A percentile compares a stretch with the other conserved stretches of the same genome.
phyloP scores from a whole-genome alignment of 768 basidiomycete species.

The Amanita exitialis region DNA sequence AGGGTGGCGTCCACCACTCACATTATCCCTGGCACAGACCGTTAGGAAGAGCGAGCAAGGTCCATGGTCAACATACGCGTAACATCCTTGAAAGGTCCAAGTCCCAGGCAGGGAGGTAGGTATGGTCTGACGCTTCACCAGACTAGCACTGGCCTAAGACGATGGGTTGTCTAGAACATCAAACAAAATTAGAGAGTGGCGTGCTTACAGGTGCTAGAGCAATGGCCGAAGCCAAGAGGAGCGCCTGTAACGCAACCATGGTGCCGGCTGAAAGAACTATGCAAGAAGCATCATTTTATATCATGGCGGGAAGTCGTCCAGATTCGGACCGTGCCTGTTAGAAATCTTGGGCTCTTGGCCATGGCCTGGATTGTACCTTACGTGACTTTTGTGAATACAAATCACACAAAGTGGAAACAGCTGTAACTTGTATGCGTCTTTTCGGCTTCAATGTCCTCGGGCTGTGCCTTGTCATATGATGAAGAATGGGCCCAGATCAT shows the following conservation, averaged over 20 bases:
- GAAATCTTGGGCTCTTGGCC: too few relatives aligned
- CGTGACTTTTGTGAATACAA: neutral
- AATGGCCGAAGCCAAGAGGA: slow-evolving; percentile 23
- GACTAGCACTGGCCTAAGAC: slow-evolving; percentile 19
- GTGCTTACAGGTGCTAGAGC: slow-evolving; percentile 28
- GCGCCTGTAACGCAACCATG: slow-evolving; percentile 23
- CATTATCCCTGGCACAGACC: slow-evolving; percentile 35
- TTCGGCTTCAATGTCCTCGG: neutral
- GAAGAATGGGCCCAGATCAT: neutral
- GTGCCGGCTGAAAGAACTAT: slow-evolving; percentile 9
- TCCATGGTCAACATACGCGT: slow-evolving; percentile 32
- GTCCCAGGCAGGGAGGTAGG: slow-evolving; percentile 35
- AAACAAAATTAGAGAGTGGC: slow-evolving; percentile 2
- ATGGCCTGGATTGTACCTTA: neutral
- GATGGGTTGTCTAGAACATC: neutral
- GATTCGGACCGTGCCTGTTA: slow-evolving; percentile 15
- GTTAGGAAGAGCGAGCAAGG: slow-evolving; percentile 2
- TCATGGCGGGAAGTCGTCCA: slow-evolving; percentile 5
- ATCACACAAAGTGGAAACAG: neutral
- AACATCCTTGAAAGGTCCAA: slow-evolving; percentile 55
- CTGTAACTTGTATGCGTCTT: too few relatives aligned
- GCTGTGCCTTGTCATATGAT: neutral
- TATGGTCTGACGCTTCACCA: slow-evolving; percentile 27
- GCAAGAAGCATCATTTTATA: slow-evolving; percentile 14
- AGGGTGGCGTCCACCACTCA: slow-evolving; percentile 46